Conservation (phyloP, 805 yeast species). For the Maudiozyma bulderi region DNA sequence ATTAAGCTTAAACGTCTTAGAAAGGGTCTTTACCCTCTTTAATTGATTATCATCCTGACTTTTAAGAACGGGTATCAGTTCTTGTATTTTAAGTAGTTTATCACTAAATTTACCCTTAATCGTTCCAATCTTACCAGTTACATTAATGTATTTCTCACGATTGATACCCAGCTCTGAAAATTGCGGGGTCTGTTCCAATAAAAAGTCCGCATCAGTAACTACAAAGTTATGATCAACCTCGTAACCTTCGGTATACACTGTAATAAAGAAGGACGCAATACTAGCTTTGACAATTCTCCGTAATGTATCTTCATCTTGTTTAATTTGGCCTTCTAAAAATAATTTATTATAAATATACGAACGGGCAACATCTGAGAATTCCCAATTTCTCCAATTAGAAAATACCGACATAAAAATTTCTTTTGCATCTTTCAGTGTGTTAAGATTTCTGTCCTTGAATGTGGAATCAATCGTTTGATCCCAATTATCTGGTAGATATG, state of each 20-base stretch:
- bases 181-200: slow-evolving; percentile 12
- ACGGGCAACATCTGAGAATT: slow-evolving; percentile 52
- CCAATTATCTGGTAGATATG: slow-evolving; percentile 51
- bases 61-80: slow-evolving; percentile 3
- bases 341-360: slow-evolving; percentile 45
- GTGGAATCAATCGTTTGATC: slow-evolving; percentile 5
- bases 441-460: slow-evolving; percentile 30
- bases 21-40: background rate
- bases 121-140: slow-evolving; percentile 17
- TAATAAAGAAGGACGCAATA: slow-evolving; percentile 17
- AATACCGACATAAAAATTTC: slow-evolving; percentile 49
- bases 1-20: slow-evolving; percentile 13
- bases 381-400: slow-evolving; percentile 87
- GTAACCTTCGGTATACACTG: slow-evolving; percentile 17
- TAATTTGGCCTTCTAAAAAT: slow-evolving; percentile 30
- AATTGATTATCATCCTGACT: slow-evolving; percentile 1
- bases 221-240: slow-evolving; percentile 20
- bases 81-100: slow-evolving; percentile 11
- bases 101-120: slow-evolving; percentile 21
- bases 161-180: slow-evolving; percentile 5
- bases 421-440: slow-evolving; percentile 44
- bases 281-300: slow-evolving; percentile 12
- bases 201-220: slow-evolving; percentile 14
- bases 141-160: slow-evolving; percentile 13
- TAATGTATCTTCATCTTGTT: slow-evolving; percentile 3